These are phyloP conservation scores for Porphyra umbilicalis DNA, from an alignment of 31 red algal genomes.

Conservation along the genomic window DNA sequence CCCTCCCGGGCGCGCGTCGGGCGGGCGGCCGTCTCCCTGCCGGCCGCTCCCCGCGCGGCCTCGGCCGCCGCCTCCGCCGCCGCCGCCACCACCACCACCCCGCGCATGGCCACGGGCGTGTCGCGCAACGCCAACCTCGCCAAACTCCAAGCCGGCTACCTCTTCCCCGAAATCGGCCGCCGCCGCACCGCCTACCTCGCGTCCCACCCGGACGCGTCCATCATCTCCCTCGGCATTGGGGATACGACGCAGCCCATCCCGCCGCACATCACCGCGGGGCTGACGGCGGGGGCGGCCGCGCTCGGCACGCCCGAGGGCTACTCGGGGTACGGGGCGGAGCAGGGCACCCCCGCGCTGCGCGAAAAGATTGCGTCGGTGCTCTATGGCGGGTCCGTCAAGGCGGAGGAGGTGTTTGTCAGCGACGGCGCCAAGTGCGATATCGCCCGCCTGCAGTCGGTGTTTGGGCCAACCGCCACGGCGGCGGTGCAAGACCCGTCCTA, in stretches of 20 bases:
- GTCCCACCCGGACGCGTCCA: slow-evolving; percentile 56
- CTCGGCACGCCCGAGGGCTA: slow-evolving; percentile 78
- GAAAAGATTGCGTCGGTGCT: slow-evolving; percentile 60
- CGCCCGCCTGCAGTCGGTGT: slow-evolving; percentile 76
- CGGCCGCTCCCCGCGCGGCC: too few relatives aligned
- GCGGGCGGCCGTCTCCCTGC: background rate
- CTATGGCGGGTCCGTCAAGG: slow-evolving; percentile 42
- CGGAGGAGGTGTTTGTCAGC: slow-evolving; percentile 91
- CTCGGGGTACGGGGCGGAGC: slow-evolving; percentile 84
- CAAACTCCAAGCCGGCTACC: slow-evolving; percentile 93
- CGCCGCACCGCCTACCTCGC: slow-evolving; percentile 63
- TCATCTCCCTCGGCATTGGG: slow-evolving; percentile 88
- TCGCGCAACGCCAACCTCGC: slow-evolving; percentile 67
- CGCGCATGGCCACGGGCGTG: slow-evolving; percentile 14
- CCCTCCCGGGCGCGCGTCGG: background rate
- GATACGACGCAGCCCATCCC: slow-evolving; percentile 96
- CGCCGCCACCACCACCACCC: background rate
- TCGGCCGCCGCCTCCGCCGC: background rate
- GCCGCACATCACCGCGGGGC: slow-evolving; percentile 42
- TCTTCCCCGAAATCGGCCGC: slow-evolving; percentile 96
- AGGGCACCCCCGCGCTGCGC: slow-evolving; percentile 59
- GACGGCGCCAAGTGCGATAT: slow-evolving; percentile 99
- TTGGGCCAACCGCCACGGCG: slow-evolving; percentile 50
- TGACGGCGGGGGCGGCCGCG: slow-evolving; percentile 45
- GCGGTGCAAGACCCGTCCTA: slow-evolving; percentile 97